Evolutionary conservation across 768 basidiomycete species (phyloP).

Genomic region (Fomitopsis pulvina): DNA sequence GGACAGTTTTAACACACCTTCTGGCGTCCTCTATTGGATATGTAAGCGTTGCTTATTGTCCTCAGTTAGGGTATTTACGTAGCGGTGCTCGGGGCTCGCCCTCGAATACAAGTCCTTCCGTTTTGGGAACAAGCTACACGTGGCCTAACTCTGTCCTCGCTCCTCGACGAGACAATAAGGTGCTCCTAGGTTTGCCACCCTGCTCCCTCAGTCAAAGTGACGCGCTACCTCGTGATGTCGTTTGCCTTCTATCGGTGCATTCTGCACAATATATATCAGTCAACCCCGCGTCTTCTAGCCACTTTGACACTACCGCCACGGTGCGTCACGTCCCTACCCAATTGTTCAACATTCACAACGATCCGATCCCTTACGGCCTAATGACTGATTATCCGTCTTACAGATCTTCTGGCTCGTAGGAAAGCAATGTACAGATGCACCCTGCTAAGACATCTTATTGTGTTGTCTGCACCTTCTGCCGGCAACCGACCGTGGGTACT

Average conservation of each 20-base stretch:
- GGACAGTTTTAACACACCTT: background rate
- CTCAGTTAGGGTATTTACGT: background rate
- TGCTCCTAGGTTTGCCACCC: background rate
- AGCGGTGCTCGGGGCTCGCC: background rate
- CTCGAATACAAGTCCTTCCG: conserved; percentile 14
- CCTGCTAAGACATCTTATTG: background rate
- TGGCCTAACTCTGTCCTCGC: background rate
- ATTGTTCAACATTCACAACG: conserved; percentile 1
- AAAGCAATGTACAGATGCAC: too few species aligned
- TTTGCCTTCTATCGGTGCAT: background rate
- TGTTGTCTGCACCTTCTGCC: too few species aligned
- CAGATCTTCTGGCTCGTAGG: too few species aligned
- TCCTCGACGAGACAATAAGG: conserved; percentile 15
- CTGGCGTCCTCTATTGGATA: background rate
- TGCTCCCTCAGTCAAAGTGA: background rate
- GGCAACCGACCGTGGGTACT: too few species aligned
- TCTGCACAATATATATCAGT: background rate
- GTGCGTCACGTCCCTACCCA: conserved; percentile 1
- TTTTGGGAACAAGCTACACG: conserved; percentile 10
- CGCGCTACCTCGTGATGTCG: background rate
- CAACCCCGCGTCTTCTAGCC: background rate
- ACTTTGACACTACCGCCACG: background rate
- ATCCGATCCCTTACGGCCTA: background rate
- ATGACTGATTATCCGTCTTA: background rate
- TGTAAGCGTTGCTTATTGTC: conserved; percentile 9